phyloP scores from a whole-genome alignment of 2,329 filamentous ascomycete species.

The Calycina herbarum region DNA sequence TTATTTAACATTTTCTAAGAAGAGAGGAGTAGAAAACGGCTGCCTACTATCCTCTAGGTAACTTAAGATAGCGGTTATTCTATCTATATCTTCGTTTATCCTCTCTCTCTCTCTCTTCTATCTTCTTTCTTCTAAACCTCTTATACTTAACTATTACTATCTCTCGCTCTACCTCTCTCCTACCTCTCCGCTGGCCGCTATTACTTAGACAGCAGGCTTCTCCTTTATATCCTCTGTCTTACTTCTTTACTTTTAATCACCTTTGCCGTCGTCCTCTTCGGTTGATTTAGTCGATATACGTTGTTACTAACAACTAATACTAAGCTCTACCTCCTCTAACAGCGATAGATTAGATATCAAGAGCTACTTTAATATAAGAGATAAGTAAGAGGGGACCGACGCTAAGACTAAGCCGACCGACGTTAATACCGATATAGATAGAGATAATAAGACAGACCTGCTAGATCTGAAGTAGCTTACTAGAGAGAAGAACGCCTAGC shows the following conservation, averaged over 20 bases:
- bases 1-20: not conserved
- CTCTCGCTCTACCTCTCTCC: constrained; percentile 13
- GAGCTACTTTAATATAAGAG: constrained; percentile 29
- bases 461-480: constrained; percentile 24
- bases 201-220: constrained; percentile 12
- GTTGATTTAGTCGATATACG: constrained; percentile 13
- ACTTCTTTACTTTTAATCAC: constrained; percentile 12
- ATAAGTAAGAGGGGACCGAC: constrained; percentile 24
- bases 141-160: constrained; percentile 20
- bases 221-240: constrained; percentile 11
- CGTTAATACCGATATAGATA: constrained; percentile 26
- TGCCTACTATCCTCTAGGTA: constrained; percentile 12
- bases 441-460: constrained; percentile 18
- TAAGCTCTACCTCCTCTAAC: constrained; percentile 22
- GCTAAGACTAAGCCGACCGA: constrained; percentile 34
- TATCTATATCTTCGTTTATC: constrained; percentile 22
- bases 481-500: constrained; percentile 21
- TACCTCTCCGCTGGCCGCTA: not conserved
- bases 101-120: constrained; percentile 20
- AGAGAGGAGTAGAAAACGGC: constrained; percentile 11
- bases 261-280: constrained; percentile 7
- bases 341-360: constrained; percentile 27
- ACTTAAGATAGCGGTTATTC: constrained; percentile 23
- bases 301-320: constrained; percentile 18
- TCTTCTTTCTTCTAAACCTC: constrained; percentile 23